These are phyloP conservation scores for Chlorella vulgaris DNA, from an alignment of 139 green algal genomes.

Conservation along the genomic window DNA sequence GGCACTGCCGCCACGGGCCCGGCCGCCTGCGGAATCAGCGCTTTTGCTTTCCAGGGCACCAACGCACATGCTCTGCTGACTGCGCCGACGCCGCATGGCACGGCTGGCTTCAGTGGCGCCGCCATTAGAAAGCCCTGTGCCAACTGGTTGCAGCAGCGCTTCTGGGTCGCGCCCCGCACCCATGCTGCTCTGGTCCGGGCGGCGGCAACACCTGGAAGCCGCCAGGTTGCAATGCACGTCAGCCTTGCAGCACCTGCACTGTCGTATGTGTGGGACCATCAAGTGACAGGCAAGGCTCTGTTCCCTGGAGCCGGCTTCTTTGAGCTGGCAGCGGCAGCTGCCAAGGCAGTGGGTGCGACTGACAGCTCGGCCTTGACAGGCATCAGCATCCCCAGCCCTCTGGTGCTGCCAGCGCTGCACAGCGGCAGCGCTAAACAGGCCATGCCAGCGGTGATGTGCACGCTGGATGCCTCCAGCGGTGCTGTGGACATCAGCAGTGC, in stretches of 20 bases:
- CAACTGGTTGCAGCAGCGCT: constrained; percentile 14
- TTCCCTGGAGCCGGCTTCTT: constrained; percentile 73
- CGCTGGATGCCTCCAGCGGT: constrained; percentile 8
- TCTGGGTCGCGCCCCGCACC: constrained; percentile 32
- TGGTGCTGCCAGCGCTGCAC: constrained; percentile 23
- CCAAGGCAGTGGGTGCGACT: not conserved
- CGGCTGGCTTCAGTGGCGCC: not conserved
- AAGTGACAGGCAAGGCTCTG: constrained; percentile 57
- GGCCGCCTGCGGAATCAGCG: constrained; percentile 26
- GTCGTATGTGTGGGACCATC: constrained; percentile 74
- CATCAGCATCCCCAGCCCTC: constrained; percentile 22
- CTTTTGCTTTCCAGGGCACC: constrained; percentile 55
- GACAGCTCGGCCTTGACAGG: not conserved
- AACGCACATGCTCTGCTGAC: constrained; percentile 47
- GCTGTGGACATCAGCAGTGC: constrained; percentile 1
- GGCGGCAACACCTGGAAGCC: not conserved
- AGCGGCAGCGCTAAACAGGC: not conserved
- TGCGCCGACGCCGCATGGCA: not conserved
- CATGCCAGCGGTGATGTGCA: not conserved
- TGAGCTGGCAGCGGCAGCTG: constrained; percentile 61
- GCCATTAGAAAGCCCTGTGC: not conserved
- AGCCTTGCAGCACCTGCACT: constrained; percentile 33
- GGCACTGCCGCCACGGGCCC: not conserved
- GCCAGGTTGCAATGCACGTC: constrained; percentile 17
- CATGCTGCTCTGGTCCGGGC: constrained; percentile 7